phyloP scores from a whole-genome alignment of 345 rosid species.

The Brassica rapa region DNA sequence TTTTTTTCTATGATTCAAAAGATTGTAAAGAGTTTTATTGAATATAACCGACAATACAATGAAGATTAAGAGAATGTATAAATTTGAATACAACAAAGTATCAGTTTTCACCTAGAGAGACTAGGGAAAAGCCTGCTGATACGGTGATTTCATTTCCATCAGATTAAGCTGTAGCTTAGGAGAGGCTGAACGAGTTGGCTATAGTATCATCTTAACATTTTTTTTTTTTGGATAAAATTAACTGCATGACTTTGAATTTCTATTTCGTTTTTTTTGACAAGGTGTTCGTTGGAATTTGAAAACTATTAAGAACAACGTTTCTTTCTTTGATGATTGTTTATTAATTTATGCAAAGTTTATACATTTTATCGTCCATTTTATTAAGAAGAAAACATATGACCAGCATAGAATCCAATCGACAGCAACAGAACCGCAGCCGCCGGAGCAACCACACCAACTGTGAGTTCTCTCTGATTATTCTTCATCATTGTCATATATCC shows the following conservation, averaged over 20 bases:
- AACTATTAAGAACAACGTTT: not conserved
- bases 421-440: slow-evolving; percentile 32
- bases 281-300: not conserved
- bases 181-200: not conserved
- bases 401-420: slow-evolving; percentile 36
- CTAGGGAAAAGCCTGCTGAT: too few species aligned
- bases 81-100: too few species aligned
- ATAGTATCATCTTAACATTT: too few species aligned
- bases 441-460: slow-evolving; percentile 28
- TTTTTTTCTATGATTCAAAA: too few species aligned
- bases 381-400: slow-evolving; percentile 26
- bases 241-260: not conserved
- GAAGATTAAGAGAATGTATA: too few species aligned
- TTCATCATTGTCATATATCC: slow-evolving; percentile 37
- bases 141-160: too few species aligned
- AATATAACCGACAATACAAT: too few species aligned
- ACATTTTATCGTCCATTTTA: not conserved
- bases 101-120: too few species aligned
- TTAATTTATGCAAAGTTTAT: not conserved
- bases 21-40: too few species aligned
- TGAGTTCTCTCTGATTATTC: slow-evolving; percentile 24
- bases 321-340: not conserved
- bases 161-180: not conserved
- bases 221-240: too few species aligned
- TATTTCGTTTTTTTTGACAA: not conserved